A percentile compares a stretch with the other conserved stretches of the same genome.
Evolutionary conservation across 805 yeast genomes (phyloP).

Genomic region (Sugiyamaella boreocaroliniensis): DNA sequence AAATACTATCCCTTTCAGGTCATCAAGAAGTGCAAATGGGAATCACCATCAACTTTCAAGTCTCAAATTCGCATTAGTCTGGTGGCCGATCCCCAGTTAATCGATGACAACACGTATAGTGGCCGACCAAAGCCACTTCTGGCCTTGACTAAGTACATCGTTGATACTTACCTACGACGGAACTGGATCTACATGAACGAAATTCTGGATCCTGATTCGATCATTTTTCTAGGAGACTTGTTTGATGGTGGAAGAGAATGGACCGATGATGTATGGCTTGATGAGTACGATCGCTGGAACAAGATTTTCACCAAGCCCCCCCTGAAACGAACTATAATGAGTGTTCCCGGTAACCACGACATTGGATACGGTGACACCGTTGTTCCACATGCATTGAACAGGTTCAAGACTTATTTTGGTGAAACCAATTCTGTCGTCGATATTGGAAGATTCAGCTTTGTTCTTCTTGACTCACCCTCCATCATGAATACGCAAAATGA

Average conservation of each 20-base stretch:
- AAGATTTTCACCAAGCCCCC: constrained; percentile 53
- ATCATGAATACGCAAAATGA: constrained; percentile 52
- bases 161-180: constrained; percentile 74
- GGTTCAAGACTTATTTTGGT: constrained; percentile 74
- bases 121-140: constrained; percentile 47
- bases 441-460: constrained; percentile 67
- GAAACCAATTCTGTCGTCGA: constrained; percentile 47
- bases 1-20: constrained; percentile 42
- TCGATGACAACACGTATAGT: constrained; percentile 85
- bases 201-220: constrained; percentile 63
- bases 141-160: constrained; percentile 50
- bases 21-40: constrained; percentile 53
- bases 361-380: constrained; percentile 85
- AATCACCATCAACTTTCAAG: not conserved
- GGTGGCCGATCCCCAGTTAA: constrained; percentile 91
- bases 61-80: constrained; percentile 38
- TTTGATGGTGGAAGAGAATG: constrained; percentile 94
- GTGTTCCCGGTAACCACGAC: constrained; percentile 92
- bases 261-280: constrained; percentile 60
- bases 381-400: constrained; percentile 43
- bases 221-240: constrained; percentile 80
- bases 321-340: constrained; percentile 38
- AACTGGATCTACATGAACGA: constrained; percentile 59
- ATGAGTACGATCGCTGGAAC: constrained; percentile 64
- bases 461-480: constrained; percentile 78